Percentiles rank a stretch among this genome's conserved stretches.
phyloP scores from a whole-genome alignment of 208 protist genomes.

The Trichomonas tenax region DNA sequence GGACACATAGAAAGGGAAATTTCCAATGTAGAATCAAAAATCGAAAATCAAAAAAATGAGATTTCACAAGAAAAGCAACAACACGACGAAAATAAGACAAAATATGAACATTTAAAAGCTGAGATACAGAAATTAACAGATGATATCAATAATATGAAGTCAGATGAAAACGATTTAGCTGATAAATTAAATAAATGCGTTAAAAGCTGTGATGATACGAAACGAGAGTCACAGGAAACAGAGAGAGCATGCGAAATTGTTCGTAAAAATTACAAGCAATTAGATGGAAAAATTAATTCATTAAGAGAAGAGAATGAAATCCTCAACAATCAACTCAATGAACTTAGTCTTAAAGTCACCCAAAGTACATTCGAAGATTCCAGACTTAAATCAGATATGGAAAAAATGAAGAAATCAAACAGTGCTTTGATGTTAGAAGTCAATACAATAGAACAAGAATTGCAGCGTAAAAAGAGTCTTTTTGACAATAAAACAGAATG shows the following conservation, averaged over 20 bases:
- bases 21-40: background rate
- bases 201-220: background rate
- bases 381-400: background rate
- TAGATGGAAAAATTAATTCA: background rate
- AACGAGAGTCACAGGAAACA: background rate
- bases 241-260: background rate
- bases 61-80: background rate
- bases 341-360: background rate
- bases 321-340: background rate
- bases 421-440: background rate
- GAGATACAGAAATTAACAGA: background rate
- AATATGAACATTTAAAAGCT: background rate
- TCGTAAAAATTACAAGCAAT: background rate
- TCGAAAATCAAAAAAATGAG: background rate
- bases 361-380: background rate
- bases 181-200: background rate
- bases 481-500: background rate
- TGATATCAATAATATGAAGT: background rate
- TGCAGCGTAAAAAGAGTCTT: background rate
- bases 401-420: background rate
- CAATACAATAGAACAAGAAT: background rate
- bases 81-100: background rate
- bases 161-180: background rate
- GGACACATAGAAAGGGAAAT: background rate
- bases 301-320: background rate